Percentiles rank a stretch among this genome's conserved stretches.
These are phyloP conservation scores for Populus deltoides DNA, from an alignment of 345 rosid genomes.

Conservation along the genomic window DNA sequence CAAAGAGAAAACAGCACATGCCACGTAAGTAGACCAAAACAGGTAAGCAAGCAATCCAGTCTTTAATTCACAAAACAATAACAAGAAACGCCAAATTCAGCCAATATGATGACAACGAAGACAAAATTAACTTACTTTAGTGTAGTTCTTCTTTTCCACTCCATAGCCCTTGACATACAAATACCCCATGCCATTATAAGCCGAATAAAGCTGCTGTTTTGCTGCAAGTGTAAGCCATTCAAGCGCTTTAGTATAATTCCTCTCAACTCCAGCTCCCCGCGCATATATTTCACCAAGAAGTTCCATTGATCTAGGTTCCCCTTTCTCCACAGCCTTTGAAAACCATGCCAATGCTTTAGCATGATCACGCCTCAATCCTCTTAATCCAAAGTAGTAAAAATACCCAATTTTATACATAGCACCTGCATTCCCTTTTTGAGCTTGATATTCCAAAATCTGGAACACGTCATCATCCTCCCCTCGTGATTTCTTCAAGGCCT, in stretches of 20 bases:
- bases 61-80: not conserved
- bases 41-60: not conserved
- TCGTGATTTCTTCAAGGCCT: conserved; percentile 73
- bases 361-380: conserved; percentile 92
- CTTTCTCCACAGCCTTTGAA: conserved; percentile 78
- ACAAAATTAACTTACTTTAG: conserved; percentile 52
- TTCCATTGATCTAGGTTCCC: conserved; percentile 93
- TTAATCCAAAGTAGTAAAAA: conserved; percentile 90
- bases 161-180: conserved; percentile 95
- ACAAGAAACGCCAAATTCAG: not conserved
- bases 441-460: conserved; percentile 93
- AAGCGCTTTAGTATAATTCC: conserved; percentile 89
- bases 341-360: conserved; percentile 88
- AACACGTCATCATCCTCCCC: conserved; percentile 99
- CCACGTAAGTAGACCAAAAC: not conserved
- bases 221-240: conserved; percentile 92
- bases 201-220: conserved; percentile 71
- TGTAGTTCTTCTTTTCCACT: conserved; percentile 88
- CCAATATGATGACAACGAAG: not conserved
- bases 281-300: conserved; percentile 98
- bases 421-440: conserved; percentile 85
- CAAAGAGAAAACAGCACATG: not conserved
- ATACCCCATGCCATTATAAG: conserved; percentile 95
- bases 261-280: conserved; percentile 96
- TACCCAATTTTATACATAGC: conserved; percentile 90